A percentile compares a stretch with the other conserved stretches of the same genome.
These are phyloP conservation scores for Excoecaria agallocha DNA, from an alignment of 345 rosid genomes.

Conservation along the genomic window DNA sequence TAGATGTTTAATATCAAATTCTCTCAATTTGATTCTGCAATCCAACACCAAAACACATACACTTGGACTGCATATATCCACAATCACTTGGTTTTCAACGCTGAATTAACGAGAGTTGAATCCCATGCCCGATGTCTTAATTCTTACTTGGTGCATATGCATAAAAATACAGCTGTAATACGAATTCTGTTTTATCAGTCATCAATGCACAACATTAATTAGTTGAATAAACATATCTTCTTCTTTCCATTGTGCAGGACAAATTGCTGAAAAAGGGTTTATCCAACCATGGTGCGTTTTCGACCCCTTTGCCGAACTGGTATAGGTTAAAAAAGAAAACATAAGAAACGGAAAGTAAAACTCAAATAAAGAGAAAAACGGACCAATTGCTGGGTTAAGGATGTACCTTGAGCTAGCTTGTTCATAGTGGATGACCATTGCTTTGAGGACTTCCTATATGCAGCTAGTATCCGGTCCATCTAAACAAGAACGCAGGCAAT, in stretches of 20 bases:
- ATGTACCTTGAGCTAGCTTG: constrained; percentile 91
- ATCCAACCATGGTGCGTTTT: constrained; percentile 94
- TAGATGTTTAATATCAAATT: too few relatives aligned
- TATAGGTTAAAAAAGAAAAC: constrained; percentile 4
- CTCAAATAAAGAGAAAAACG: not conserved
- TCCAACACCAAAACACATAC: too few relatives aligned
- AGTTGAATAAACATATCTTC: not conserved
- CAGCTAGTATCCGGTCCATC: constrained; percentile 80
- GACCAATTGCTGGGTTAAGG: not conserved
- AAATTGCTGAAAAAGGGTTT: constrained; percentile 18
- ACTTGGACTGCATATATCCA: too few relatives aligned
- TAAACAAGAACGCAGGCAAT: constrained; percentile 23
- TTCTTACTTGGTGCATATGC: not conserved
- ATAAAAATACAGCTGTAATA: not conserved
- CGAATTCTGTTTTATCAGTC: not conserved
- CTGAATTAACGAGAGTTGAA: not conserved
- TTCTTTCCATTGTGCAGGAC: not conserved
- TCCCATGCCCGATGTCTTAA: not conserved
- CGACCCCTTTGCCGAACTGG: constrained; percentile 90
- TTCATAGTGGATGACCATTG: constrained; percentile 94
- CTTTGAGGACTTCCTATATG: constrained; percentile 87
- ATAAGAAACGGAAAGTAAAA: constrained; percentile 13
- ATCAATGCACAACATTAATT: not conserved
- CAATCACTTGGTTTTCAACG: too few relatives aligned
- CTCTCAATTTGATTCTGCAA: too few relatives aligned